Percentiles rank a stretch among this genome's conserved stretches.
Evolutionary conservation across 495 filamentous ascomycete species (phyloP).

Genomic region (Pseudomonodictys pantanalensis): DNA sequence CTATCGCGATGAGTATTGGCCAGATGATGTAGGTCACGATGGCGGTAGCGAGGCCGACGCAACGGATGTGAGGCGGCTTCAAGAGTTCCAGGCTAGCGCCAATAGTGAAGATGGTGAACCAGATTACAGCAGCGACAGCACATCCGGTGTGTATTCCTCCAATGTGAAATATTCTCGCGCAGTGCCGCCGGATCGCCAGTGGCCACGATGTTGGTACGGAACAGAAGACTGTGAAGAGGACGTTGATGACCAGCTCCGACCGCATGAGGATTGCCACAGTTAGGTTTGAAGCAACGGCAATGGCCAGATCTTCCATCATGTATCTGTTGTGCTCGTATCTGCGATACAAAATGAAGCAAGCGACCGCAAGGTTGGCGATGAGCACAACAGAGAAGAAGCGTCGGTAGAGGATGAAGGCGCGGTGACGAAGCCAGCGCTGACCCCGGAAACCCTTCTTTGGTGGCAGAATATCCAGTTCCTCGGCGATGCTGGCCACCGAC

Average conservation of each 20-base stretch:
- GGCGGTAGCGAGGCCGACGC: slow-evolving; percentile 4
- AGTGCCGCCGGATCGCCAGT: slow-evolving; percentile 59
- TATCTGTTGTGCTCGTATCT: slow-evolving; percentile 20
- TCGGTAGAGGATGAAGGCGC: slow-evolving; percentile 18
- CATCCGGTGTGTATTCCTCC: slow-evolving; percentile 75
- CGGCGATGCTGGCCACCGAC: slow-evolving; percentile 6
- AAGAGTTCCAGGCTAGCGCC: slow-evolving; percentile 15
- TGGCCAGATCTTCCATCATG: slow-evolving; percentile 35
- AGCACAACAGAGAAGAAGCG: slow-evolving; percentile 19
- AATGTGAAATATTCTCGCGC: slow-evolving; percentile 72
- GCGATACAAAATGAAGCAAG: slow-evolving; percentile 16
- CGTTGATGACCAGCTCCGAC: slow-evolving; percentile 73
- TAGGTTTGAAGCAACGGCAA: slow-evolving; percentile 54
- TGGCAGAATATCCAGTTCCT: slow-evolving; percentile 1
- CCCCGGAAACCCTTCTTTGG: slow-evolving; percentile 21
- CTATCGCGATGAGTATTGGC: slow-evolving; percentile 30
- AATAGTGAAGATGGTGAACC: slow-evolving; percentile 52
- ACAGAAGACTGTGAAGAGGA: slow-evolving; percentile 60
- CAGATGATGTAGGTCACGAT: slow-evolving; percentile 13
- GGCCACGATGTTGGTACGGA: slow-evolving; percentile 61
- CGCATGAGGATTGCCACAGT: slow-evolving; percentile 60
- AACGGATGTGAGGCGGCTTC: background rate
- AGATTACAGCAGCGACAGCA: slow-evolving; percentile 63
- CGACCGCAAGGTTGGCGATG: slow-evolving; percentile 13
- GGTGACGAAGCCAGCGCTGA: slow-evolving; percentile 24